A percentile compares a stretch with the other conserved stretches of the same genome.
These are phyloP conservation scores for Coemansia sp. DNA, from an alignment of 192 early-diverging fungal species.

Conservation along the genomic window DNA sequence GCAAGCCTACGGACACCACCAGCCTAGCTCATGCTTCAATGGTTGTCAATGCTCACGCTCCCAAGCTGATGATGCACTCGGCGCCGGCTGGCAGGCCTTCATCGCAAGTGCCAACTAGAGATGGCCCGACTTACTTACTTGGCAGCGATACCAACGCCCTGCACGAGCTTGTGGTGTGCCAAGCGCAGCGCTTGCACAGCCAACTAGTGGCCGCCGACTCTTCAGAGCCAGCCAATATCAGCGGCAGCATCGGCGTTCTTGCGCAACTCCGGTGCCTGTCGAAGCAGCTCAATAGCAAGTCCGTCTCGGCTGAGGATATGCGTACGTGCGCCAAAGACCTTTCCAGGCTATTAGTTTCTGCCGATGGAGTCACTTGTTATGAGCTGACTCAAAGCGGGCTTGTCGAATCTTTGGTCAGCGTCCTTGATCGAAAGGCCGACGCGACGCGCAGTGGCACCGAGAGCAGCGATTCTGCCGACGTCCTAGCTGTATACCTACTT, in stretches of 20 bases:
- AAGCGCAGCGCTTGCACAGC: slow-evolving; percentile 21
- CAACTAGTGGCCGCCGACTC: not conserved
- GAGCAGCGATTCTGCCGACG: not conserved
- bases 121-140: not conserved
- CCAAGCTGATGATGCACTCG: not conserved
- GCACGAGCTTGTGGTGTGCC: slow-evolving; percentile 7
- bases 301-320: not conserved
- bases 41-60: slow-evolving; percentile 6
- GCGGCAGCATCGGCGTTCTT: not conserved
- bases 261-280: slow-evolving; percentile 12
- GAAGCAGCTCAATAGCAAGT: slow-evolving; percentile 1
- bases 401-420: slow-evolving; percentile 57
- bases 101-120: not conserved
- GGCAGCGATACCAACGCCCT: not conserved
- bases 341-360: slow-evolving; percentile 11
- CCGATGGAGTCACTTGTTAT: slow-evolving; percentile 69
- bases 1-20: not conserved
- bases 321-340: not conserved
- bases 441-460: slow-evolving; percentile 24
- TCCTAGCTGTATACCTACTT: not conserved
- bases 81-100: not conserved
- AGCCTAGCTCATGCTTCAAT: not conserved
- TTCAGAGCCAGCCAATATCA: not conserved
- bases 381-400: slow-evolving; percentile 81
- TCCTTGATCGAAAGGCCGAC: not conserved